Percentiles rank a stretch among this genome's conserved stretches.
Conservation (phyloP, 495 filamentous ascomycete species). For the Xylaria longipes region DNA sequence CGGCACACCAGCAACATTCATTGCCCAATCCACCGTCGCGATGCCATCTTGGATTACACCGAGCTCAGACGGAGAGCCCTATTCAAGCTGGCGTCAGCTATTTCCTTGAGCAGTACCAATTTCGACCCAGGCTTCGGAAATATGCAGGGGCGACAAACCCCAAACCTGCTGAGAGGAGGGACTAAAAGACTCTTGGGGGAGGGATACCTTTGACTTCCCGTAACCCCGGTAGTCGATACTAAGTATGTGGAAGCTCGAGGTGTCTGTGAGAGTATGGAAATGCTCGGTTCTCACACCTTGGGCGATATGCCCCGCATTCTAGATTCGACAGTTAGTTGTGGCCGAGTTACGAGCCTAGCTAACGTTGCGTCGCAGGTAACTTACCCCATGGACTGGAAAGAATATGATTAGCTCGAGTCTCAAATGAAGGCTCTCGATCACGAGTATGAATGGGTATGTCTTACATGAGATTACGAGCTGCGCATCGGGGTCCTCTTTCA, state of each 20-base stretch:
- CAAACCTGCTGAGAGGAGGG: not conserved
- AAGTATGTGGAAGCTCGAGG: conserved; percentile 64
- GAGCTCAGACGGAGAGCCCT: conserved; percentile 76
- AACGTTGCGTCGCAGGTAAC: conserved; percentile 12
- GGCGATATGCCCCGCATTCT: conserved; percentile 69
- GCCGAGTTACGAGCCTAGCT: conserved; percentile 14
- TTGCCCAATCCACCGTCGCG: conserved; percentile 72
- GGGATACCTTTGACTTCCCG: conserved; percentile 66
- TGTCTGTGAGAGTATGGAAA: conserved; percentile 67
- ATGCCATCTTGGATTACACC: conserved; percentile 84
- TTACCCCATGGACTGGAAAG: conserved; percentile 51
- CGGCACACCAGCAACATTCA: conserved; percentile 66
- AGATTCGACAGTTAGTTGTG: not conserved
- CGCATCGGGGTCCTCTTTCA: conserved; percentile 66
- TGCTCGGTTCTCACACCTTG: conserved; percentile 66
- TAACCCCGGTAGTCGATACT: conserved; percentile 89
- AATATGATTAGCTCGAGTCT: not conserved
- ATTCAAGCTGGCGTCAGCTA: not conserved
- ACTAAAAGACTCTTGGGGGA: not conserved
- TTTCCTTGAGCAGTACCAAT: not conserved
- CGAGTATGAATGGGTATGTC: not conserved
- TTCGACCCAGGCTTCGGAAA: not conserved
- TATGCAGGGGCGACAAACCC: not conserved
- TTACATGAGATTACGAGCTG: conserved; percentile 65
- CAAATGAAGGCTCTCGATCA: not conserved